phyloP scores from a whole-genome alignment of 345 rosid genomes.

The Murraya paniculata region DNA sequence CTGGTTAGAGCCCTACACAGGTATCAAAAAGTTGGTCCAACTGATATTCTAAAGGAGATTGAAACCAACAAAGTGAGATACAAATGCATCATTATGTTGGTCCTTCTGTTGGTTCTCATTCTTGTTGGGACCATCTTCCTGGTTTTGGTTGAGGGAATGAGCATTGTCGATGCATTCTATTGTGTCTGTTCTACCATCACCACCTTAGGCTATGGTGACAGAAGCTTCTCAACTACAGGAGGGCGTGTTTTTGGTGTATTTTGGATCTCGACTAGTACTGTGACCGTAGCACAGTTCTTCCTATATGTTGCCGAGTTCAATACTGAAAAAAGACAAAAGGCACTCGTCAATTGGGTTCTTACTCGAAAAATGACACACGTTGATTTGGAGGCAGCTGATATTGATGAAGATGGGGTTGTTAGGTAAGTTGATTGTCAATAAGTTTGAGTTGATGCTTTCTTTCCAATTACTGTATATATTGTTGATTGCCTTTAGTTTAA shows the following conservation, averaged over 20 bases:
- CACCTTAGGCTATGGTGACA: constrained; percentile 82
- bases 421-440: constrained; percentile 44
- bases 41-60: constrained; percentile 49
- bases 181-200: constrained; percentile 84
- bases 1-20: constrained; percentile 59
- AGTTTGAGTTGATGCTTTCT: neutral
- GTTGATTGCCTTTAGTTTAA: neutral
- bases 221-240: constrained; percentile 50
- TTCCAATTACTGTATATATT: neutral
- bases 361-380: constrained; percentile 45
- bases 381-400: constrained; percentile 89
- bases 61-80: constrained; percentile 47
- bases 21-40: constrained; percentile 37
- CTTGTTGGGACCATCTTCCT: constrained; percentile 51
- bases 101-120: constrained; percentile 41
- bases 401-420: constrained; percentile 65
- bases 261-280: constrained; percentile 66
- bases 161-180: constrained; percentile 57
- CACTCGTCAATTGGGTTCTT: constrained; percentile 70
- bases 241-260: constrained; percentile 72
- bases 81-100: constrained; percentile 47
- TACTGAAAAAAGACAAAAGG: constrained; percentile 59
- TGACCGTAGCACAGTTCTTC: constrained; percentile 65
- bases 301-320: constrained; percentile 62
- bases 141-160: constrained; percentile 38